A percentile compares a stretch with the other conserved stretches of the same genome.
These are phyloP conservation scores for Solanum paucissectum DNA, from an alignment of 257 asterid genomes.

Conservation along the genomic window DNA sequence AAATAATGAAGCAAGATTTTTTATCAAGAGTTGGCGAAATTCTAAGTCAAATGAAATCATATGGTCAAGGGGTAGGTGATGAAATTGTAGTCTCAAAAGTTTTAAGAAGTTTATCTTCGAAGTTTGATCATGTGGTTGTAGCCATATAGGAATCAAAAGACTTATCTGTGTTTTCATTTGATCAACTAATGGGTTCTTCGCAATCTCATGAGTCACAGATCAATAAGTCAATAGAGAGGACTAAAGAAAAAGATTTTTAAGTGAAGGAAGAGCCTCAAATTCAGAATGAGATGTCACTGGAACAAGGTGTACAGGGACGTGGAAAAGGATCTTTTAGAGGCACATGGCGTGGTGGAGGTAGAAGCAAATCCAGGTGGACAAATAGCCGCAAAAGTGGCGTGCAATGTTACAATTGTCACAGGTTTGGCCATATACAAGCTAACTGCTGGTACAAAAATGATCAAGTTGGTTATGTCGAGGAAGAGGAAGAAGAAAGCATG, in stretches of 20 bases:
- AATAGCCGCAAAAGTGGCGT: background rate
- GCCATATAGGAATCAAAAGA: background rate
- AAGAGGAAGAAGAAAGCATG: background rate
- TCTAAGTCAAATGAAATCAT: background rate
- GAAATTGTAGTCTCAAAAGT: background rate
- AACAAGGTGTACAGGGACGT: background rate
- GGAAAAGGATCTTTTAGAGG: background rate
- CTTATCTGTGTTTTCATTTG: background rate
- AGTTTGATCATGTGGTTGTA: background rate
- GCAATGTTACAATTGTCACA: background rate
- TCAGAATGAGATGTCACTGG: background rate
- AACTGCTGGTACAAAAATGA: background rate
- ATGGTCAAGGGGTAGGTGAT: background rate
- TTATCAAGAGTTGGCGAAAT: background rate
- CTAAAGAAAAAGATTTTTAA: slow-evolving; percentile 3
- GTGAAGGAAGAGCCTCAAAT: background rate
- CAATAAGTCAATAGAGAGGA: background rate
- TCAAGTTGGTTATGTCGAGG: background rate
- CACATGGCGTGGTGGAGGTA: background rate
- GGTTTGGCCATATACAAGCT: background rate
- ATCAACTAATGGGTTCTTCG: background rate
- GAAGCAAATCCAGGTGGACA: background rate
- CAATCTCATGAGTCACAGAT: background rate
- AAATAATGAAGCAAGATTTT: background rate
- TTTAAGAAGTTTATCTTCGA: background rate